Evolutionary conservation across 176 grass and related monocot genomes (phyloP), one percentile per base, ranked within the genome.

Genomic region (Bonia amplexicaulis): DNA sequence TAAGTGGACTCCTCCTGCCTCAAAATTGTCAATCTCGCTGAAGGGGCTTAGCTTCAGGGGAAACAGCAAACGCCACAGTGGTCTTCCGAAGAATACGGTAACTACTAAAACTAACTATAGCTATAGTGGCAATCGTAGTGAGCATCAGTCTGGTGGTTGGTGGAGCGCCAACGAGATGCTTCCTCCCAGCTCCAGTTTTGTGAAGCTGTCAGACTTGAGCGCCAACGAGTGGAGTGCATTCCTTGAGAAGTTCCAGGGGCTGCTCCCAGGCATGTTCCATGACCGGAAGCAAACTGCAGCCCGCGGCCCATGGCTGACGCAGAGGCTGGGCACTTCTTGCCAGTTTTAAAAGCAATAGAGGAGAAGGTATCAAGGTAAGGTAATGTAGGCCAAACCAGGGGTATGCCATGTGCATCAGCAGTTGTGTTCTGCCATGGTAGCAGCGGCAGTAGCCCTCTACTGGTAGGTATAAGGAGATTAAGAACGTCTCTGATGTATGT

Each of bases 291-390:
- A 74, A 68, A 75, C 78, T 48, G 19, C 78, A 27, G 47, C 55
- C 67, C 8, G 41, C 0, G 49, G 40, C 12, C 62, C 63, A 71
- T 85, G 87, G 87, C 64, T 83, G 71, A 87, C 27, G 71, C 90
- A 76, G 69, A 87, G 93, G 74, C 74, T 95, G 10, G 93, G 85
- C 16, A 87, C 83, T 83, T 94, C 89, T 61, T 89, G 83, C 80
- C 86, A 89, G 83, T 94, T 94, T 87, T 94, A 84, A 94, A 55
- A 71, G 60, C 27, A 74, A 0, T 29, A 77, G 9, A 16, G 27
- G 31, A 55, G 54, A 77, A 82, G 35, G 7, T 59, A 53, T 53
- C 14, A 22, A 67, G 46, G 31, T 68, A 81, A 86, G 39, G 35
- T 37, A 37, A 37, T 37, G 35, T 37, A 37, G 35, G 26, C 7